phyloP scores from a whole-genome alignment of 108 stramenopile species.

The Skeletonema grethae region DNA sequence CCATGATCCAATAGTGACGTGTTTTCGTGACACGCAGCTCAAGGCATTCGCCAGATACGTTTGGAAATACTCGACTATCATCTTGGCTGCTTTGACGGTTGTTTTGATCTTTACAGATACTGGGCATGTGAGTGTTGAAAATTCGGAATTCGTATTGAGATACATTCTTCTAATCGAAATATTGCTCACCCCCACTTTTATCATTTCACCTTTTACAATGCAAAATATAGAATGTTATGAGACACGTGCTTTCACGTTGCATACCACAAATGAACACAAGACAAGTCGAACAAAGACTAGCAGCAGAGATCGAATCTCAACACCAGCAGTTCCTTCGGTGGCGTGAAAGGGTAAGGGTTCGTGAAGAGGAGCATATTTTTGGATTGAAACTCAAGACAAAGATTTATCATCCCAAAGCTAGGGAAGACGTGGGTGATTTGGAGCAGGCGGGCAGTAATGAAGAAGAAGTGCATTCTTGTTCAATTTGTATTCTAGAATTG shows the following conservation, averaged over 20 bases:
- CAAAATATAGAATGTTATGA: not conserved
- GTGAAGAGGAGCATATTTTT: slow-evolving; percentile 6
- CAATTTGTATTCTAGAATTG: slow-evolving; percentile 16
- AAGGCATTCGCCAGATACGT: slow-evolving; percentile 2
- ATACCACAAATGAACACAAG: not conserved
- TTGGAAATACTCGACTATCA: slow-evolving; percentile 2
- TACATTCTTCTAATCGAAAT: too few relatives aligned
- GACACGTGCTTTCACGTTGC: not conserved
- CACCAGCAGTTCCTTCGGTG: not conserved
- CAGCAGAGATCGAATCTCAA: not conserved
- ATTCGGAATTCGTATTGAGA: too few relatives aligned
- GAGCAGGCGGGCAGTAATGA: not conserved
- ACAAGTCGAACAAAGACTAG: not conserved
- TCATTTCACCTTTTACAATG: too few relatives aligned
- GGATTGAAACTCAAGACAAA: slow-evolving; percentile 22
- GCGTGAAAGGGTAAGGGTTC: not conserved
- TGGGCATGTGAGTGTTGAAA: slow-evolving; percentile 4
- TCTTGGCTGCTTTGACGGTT: not conserved
- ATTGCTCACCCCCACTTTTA: not conserved
- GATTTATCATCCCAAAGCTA: not conserved
- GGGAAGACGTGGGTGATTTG: not conserved
- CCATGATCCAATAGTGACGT: not conserved
- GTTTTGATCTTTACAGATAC: not conserved
- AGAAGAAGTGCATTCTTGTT: not conserved
- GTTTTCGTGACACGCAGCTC: not conserved